phyloP scores from a whole-genome alignment of 2,329 filamentous ascomycete species.

The Piedraia hortae region DNA sequence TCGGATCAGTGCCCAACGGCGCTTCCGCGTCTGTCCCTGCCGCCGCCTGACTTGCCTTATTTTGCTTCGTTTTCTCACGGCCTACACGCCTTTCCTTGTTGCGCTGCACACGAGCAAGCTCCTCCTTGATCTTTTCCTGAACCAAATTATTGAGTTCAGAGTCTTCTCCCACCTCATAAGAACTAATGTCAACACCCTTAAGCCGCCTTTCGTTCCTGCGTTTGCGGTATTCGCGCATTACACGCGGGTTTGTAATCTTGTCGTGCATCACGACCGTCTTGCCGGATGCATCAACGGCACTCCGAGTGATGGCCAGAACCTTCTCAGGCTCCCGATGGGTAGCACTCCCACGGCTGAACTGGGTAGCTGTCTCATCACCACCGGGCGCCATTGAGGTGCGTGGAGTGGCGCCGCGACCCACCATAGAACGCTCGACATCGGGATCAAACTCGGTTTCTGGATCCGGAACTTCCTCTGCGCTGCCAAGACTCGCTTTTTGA shows the following conservation, averaged over 20 bases:
- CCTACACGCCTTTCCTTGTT: slow-evolving; percentile 78
- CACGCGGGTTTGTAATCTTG: slow-evolving; percentile 34
- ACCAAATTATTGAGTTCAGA: slow-evolving; percentile 32
- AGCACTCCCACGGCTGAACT: slow-evolving; percentile 20
- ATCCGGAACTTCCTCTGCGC: slow-evolving; percentile 48
- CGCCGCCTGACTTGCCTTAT: slow-evolving; percentile 19
- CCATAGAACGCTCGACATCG: slow-evolving; percentile 18
- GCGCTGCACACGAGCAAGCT: slow-evolving; percentile 60
- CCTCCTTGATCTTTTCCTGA: slow-evolving; percentile 34
- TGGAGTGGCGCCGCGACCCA: slow-evolving; percentile 26
- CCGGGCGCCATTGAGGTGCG: slow-evolving; percentile 28
- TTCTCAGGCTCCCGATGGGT: slow-evolving; percentile 24
- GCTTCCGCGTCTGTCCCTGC: slow-evolving; percentile 18
- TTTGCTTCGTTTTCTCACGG: slow-evolving; percentile 59
- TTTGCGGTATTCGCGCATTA: slow-evolving; percentile 71
- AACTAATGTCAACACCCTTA: slow-evolving; percentile 37
- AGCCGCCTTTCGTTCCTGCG: slow-evolving; percentile 34
- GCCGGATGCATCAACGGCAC: slow-evolving; percentile 32
- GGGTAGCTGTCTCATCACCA: slow-evolving; percentile 50
- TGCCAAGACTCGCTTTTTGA: slow-evolving; percentile 53
- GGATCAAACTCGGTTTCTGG: slow-evolving; percentile 35
- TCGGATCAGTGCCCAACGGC: slow-evolving; percentile 2
- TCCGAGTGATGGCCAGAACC: slow-evolving; percentile 45
- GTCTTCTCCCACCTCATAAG: slow-evolving; percentile 31
- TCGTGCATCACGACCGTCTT: slow-evolving; percentile 15